Evolutionary conservation across 2,329 filamentous ascomycete species (phyloP), one percentile per base, ranked within the genome.

Genomic region (Elsinoe batatas): DNA sequence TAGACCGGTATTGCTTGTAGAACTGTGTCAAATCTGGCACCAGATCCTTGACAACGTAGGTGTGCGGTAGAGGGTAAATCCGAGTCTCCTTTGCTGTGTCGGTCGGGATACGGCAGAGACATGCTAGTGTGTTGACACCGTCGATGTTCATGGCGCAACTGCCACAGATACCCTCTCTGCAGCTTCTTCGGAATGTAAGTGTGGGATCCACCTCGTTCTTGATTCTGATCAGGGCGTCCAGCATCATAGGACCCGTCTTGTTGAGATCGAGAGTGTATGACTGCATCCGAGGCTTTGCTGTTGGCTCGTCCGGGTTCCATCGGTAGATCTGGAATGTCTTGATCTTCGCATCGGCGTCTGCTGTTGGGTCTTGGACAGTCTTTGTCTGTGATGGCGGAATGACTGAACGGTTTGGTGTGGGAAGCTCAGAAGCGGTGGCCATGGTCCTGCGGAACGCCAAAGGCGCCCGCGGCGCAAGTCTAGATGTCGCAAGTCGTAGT

Each of bases 141-240:
- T 97, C 94, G 72, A 98, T 97, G 80, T 98, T 98, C 93, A 98
- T 98, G 63, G 93, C 93, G 72, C 93, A 98, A 74, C 88, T 95
- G 64, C 93, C 93, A 71, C 93, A 98, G 68, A 98, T 98, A 65
- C 93, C 93, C 81, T 98, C 93, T 75, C 93, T 81, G 77, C 93
- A 98, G 73, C 88, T 94, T 72, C 93, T 77, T 70, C 93, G 83
- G 80, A 98, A 98, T 55, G 93, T 97, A 67, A 98, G 75, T 44
- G 93, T 97, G 53, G 93, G 90, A 73, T 98, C 93, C 61, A 95
- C 75, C 81, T 98, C 93, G 74, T 98, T 98, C 87, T 98, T 98
- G 76, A 98, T 96, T 66, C 91, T 81, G 72, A 98, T 93, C 66
- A 98, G 77, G 56, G 93, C 93, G 72, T 98, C 93, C 67, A 98